Percentiles rank a stretch among this genome's conserved stretches.
Evolutionary conservation across 768 basidiomycete species (phyloP).

Genomic region (Suillus subluteus): DNA sequence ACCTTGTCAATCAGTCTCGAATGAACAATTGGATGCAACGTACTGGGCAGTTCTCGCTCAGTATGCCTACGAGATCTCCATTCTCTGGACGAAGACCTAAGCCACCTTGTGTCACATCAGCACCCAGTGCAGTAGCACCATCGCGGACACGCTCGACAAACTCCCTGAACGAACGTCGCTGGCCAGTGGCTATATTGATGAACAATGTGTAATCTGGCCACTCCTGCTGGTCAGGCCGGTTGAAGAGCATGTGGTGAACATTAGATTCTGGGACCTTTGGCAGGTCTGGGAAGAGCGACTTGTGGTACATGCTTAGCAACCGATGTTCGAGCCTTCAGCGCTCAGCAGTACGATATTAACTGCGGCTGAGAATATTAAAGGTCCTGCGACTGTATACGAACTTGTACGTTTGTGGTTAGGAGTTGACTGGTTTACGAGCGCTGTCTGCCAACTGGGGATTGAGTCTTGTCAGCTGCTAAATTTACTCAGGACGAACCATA

Average conservation of each 20-base stretch:
- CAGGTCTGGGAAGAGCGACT: slow-evolving; percentile 57
- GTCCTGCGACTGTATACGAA: neutral
- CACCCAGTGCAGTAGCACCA: slow-evolving; percentile 59
- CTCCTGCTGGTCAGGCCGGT: slow-evolving; percentile 53
- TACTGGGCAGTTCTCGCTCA: slow-evolving; percentile 70
- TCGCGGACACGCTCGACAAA: slow-evolving; percentile 54
- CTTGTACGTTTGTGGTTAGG: too few species aligned
- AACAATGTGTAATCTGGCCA: slow-evolving; percentile 61
- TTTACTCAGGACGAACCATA: too few species aligned
- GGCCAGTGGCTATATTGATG: slow-evolving; percentile 58
- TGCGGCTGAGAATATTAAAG: too few species aligned
- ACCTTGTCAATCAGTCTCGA: too few species aligned
- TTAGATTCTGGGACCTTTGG: slow-evolving; percentile 56
- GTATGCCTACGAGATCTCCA: slow-evolving; percentile 68
- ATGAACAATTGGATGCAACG: slow-evolving; percentile 24
- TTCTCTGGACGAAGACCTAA: slow-evolving; percentile 51
- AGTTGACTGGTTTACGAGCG: too few species aligned
- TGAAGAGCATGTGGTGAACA: slow-evolving; percentile 55
- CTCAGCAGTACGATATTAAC: too few species aligned
- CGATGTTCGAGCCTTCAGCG: too few species aligned
- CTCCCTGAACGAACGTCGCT: slow-evolving; percentile 48
- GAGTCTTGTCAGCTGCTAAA: too few species aligned
- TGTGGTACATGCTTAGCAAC: slow-evolving; percentile 50
- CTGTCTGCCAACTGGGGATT: too few species aligned
- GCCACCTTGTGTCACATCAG: slow-evolving; percentile 53